These are phyloP conservation scores for Anacardium occidentale DNA, from an alignment of 345 rosid genomes.

Conservation along the genomic window DNA sequence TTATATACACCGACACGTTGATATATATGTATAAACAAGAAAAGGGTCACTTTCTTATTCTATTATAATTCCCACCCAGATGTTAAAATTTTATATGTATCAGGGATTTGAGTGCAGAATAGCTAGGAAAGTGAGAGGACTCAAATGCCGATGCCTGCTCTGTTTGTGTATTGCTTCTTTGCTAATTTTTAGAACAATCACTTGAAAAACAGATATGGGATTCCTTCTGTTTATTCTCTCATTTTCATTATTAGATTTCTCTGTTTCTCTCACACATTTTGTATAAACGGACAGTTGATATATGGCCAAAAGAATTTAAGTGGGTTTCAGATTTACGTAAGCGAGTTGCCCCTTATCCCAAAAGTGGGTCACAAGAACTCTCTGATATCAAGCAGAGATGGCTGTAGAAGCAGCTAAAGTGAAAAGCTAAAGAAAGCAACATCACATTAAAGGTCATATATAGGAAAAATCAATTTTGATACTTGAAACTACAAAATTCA, in stretches of 20 bases:
- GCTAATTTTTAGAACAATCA: not conserved
- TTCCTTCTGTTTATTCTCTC: slow-evolving; percentile 7
- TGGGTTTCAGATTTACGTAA: not conserved
- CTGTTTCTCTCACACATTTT: not conserved
- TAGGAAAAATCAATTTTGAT: too few species aligned
- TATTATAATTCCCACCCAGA: not conserved
- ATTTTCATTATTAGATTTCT: not conserved
- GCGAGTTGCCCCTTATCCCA: slow-evolving; percentile 1
- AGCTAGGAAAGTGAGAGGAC: not conserved
- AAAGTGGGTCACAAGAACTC: slow-evolving; percentile 14
- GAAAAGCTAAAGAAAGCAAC: not conserved
- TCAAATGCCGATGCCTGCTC: slow-evolving; percentile 5
- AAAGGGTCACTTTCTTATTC: not conserved
- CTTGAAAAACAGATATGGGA: slow-evolving; percentile 9
- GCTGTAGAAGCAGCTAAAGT: slow-evolving; percentile 1
- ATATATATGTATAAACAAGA: not conserved
- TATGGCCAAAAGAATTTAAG: not conserved
- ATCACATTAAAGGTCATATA: not conserved
- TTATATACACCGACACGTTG: not conserved
- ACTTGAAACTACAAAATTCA: too few species aligned
- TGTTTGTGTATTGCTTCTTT: not conserved
- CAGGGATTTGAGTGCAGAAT: not conserved
- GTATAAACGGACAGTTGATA: too few species aligned
- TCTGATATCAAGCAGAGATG: slow-evolving; percentile 6
- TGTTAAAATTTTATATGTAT: not conserved